Conservation (phyloP, 75 land plant genomes). For the Ceratopteris richardii region DNA sequence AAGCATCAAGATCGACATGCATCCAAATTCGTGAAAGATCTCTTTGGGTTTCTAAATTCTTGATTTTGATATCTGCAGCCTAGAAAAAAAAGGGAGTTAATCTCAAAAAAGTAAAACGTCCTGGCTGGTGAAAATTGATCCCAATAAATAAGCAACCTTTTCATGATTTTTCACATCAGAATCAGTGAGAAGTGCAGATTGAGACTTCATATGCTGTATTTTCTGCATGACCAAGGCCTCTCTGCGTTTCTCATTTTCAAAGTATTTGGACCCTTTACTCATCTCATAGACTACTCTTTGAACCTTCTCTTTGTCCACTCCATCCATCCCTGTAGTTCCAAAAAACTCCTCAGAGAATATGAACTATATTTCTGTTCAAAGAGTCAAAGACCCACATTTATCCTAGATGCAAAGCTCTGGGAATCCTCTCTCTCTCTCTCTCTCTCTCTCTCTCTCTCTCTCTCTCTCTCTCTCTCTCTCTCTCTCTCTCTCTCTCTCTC, state of each 20-base stretch:
- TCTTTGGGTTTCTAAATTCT: slow-evolving; percentile 60
- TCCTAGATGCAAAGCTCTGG: no score
- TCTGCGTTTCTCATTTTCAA: slow-evolving; percentile 67
- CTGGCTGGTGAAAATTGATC: background rate
- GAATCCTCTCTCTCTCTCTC: no score
- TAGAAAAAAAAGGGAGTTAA: slow-evolving; percentile 11
- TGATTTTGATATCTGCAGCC: slow-evolving; percentile 60
- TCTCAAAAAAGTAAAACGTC: no score
- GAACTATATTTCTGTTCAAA: no score
- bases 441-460: no score
- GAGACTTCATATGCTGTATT: slow-evolving; percentile 42
- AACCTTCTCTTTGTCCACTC: slow-evolving; percentile 87
- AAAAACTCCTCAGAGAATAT: slow-evolving; percentile 1
- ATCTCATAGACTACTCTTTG: slow-evolving; percentile 81
- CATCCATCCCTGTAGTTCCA: slow-evolving; percentile 66
- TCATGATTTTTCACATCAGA: slow-evolving; percentile 44
- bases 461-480: no score
- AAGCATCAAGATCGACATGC: slow-evolving; percentile 94
- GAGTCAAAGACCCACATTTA: no score
- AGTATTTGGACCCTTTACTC: slow-evolving; percentile 93
- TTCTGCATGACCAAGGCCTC: slow-evolving; percentile 57
- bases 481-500: no score
- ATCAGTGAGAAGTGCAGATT: slow-evolving; percentile 34
- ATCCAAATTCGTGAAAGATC: slow-evolving; percentile 69
- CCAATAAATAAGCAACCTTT: slow-evolving; percentile 28